Evolutionary conservation across 129 eudicot species (phyloP).

Genomic region (Daucus carota): DNA sequence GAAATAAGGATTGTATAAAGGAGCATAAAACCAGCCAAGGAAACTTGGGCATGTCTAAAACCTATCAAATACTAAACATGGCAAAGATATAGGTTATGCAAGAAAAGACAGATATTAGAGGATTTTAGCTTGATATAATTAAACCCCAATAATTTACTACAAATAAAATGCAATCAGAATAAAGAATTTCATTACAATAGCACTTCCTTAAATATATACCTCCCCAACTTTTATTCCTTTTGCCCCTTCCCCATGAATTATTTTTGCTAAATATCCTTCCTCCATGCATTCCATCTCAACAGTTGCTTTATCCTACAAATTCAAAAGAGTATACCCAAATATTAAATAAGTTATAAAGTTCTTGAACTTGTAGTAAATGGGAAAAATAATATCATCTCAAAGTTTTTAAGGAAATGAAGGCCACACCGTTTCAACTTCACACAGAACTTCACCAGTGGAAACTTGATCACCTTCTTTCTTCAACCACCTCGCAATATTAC

Average conservation of each 20-base stretch:
- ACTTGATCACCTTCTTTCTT: constrained; percentile 97
- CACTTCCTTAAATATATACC: constrained; percentile 34
- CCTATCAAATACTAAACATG: background rate
- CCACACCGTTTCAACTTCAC: constrained; percentile 98
- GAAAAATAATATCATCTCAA: constrained; percentile 6
- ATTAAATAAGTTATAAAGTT: constrained; percentile 2
- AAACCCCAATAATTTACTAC: background rate
- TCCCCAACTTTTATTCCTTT: constrained; percentile 94
- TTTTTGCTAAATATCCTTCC: constrained; percentile 95
- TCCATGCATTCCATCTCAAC: constrained; percentile 99
- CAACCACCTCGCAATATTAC: constrained; percentile 96
- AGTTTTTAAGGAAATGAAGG: background rate
- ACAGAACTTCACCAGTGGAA: constrained; percentile 89
- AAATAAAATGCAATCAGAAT: background rate
- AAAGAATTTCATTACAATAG: background rate
- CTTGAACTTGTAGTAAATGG: background rate
- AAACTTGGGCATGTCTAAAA: background rate
- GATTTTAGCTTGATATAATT: background rate
- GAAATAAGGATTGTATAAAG: background rate
- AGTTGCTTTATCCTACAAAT: constrained; percentile 80
- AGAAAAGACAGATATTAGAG: background rate
- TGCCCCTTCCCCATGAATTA: constrained; percentile 79
- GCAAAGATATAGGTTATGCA: background rate
- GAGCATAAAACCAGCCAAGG: background rate
- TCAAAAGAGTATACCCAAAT: constrained; percentile 7